Conservation (phyloP, 177 flowering plant species). For the Vitis hybrid region DNA sequence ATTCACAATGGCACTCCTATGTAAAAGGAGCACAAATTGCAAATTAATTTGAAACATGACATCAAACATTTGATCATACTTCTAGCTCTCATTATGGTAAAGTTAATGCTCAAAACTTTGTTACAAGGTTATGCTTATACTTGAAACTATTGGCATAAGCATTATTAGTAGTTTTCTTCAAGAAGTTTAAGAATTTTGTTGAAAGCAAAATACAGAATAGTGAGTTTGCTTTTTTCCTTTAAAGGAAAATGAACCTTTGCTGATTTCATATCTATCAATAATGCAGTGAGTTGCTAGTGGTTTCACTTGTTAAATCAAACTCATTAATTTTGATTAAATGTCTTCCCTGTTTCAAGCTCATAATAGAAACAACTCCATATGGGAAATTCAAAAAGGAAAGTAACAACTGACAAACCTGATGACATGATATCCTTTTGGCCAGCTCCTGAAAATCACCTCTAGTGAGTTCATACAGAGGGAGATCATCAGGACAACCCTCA, state of each 20-base stretch:
- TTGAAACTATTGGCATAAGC: not conserved
- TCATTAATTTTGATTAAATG: not conserved
- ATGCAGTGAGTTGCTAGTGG: too few relatives aligned
- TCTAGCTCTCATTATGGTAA: not conserved
- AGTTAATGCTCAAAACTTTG: not conserved
- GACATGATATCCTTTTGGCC: conserved; percentile 75
- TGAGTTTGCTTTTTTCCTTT: not conserved
- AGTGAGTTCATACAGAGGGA: conserved; percentile 78
- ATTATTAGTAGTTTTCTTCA: not conserved
- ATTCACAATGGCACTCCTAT: not conserved
- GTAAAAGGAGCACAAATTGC: not conserved
- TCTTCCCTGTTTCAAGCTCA: not conserved
- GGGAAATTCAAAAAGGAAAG: not conserved
- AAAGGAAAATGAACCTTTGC: too few relatives aligned
- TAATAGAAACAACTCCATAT: not conserved
- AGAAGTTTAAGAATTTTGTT: too few relatives aligned
- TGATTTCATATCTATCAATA: too few relatives aligned
- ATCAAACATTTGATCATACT: not conserved
- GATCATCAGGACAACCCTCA: conserved; percentile 78
- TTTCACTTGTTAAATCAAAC: too few relatives aligned
- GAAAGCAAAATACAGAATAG: not conserved
- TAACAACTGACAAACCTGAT: conserved; percentile 59
- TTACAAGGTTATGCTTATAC: not conserved
- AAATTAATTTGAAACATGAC: not conserved
- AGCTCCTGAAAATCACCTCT: conserved; percentile 53